These are phyloP conservation scores for Pseudozyma sp. DNA, from an alignment of 1,284 basidiomycete genomes.

Conservation along the genomic window DNA sequence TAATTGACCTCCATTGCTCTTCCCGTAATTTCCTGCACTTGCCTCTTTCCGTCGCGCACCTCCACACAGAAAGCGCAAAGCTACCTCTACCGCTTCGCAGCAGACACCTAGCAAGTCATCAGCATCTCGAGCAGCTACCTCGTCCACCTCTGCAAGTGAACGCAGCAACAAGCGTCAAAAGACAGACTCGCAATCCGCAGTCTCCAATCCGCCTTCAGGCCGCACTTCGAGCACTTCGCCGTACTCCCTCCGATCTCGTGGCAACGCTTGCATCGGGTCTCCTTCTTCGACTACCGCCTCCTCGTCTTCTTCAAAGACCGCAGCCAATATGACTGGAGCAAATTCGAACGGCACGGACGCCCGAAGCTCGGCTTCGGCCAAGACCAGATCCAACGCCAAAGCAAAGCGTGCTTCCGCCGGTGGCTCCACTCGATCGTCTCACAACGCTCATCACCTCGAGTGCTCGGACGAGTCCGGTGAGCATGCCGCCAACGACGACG, in stretches of 20 bases:
- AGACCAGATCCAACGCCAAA: conserved; percentile 19
- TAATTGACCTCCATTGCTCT: neutral
- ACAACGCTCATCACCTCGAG: conserved; percentile 19
- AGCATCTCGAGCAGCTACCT: conserved; percentile 2
- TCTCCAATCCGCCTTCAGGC: conserved; percentile 5
- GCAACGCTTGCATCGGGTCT: conserved; percentile 12
- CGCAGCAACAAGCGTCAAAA: conserved; percentile 37
- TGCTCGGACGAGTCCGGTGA: conserved; percentile 30
- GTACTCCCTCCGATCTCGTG: conserved; percentile 36
- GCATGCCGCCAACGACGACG: conserved; percentile 9
- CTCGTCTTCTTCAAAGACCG: neutral
- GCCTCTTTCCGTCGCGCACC: neutral
- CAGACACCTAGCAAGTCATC: conserved; percentile 1
- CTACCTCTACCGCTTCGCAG: conserved; percentile 9
- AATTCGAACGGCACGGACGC: conserved; percentile 23
- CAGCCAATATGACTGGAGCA: conserved; percentile 24
- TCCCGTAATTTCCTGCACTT: neutral
- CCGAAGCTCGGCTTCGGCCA: conserved; percentile 17
- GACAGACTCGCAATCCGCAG: conserved; percentile 11
- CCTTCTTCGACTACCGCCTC: conserved; percentile 5
- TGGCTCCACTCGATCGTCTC: conserved; percentile 16
- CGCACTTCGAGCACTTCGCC: conserved; percentile 22
- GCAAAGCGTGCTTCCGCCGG: conserved; percentile 28
- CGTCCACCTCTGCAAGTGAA: conserved; percentile 8
- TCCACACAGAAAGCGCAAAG: conserved; percentile 32